These are phyloP conservation scores for Blastomyces emzantsi DNA, from an alignment of 2,329 filamentous ascomycete genomes.

Conservation along the genomic window DNA sequence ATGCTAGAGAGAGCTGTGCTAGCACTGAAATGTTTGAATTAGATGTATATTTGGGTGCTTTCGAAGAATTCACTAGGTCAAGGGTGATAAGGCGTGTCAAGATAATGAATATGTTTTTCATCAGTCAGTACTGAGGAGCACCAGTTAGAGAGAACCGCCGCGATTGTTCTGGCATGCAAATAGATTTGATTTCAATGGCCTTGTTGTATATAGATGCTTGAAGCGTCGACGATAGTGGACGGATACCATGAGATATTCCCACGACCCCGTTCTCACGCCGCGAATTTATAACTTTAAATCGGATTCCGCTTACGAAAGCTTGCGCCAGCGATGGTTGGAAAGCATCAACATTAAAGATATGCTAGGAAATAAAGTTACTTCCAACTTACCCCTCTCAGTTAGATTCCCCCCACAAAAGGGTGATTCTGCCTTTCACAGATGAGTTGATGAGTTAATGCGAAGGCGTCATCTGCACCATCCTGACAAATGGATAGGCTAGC, in stretches of 20 bases:
- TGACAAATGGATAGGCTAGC: neutral
- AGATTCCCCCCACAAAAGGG: neutral
- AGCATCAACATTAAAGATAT: neutral
- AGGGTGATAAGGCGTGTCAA: neutral
- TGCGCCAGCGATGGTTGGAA: neutral
- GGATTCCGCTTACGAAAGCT: neutral
- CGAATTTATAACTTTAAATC: neutral
- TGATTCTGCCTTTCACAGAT: neutral
- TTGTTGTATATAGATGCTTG: neutral
- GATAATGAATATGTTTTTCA: neutral
- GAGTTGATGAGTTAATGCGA: neutral
- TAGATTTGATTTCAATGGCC: neutral
- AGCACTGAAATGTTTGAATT: neutral
- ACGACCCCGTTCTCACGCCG: neutral
- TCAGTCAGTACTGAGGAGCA: neutral
- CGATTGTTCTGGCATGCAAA: neutral
- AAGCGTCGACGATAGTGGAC: too few species aligned
- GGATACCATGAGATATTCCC: neutral
- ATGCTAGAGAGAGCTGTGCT: neutral
- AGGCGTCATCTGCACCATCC: neutral
- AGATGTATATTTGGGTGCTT: neutral
- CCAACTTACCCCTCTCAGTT: neutral
- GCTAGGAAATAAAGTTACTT: neutral
- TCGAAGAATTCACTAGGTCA: neutral
- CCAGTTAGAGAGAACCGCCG: neutral